Percentiles rank a stretch among this genome's conserved stretches.
These are phyloP conservation scores for Blastobotrys capitulatus DNA, from an alignment of 1,139 yeast genomes.

Conservation along the genomic window DNA sequence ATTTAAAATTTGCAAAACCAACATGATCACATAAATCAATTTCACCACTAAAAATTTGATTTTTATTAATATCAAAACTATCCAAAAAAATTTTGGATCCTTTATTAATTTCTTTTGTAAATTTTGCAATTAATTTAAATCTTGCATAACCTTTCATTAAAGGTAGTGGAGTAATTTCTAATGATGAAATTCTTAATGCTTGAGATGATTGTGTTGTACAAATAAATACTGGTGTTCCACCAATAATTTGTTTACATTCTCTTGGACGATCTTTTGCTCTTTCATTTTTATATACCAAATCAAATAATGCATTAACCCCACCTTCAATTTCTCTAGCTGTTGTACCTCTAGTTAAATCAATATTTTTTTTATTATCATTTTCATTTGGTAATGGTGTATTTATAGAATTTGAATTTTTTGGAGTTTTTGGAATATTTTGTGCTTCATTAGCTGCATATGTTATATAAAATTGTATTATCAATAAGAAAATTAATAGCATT, in stretches of 20 bases:
- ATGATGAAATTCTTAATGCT: slow-evolving; percentile 7
- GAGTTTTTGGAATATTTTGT: background rate
- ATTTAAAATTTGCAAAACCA: slow-evolving; percentile 23
- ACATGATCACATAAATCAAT: slow-evolving; percentile 27
- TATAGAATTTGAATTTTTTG: too few relatives aligned
- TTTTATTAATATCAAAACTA: slow-evolving; percentile 19
- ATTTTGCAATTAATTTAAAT: slow-evolving; percentile 22
- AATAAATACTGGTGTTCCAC: slow-evolving; percentile 4
- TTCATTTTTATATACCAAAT: slow-evolving; percentile 8
- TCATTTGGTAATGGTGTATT: background rate
- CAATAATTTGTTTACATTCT: slow-evolving; percentile 1
- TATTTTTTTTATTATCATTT: background rate
- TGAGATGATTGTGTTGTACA: slow-evolving; percentile 1
- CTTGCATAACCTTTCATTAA: slow-evolving; percentile 26
- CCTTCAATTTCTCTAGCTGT: slow-evolving; percentile 1
- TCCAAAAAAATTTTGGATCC: slow-evolving; percentile 23
- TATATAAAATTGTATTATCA: background rate
- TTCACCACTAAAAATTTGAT: slow-evolving; percentile 21
- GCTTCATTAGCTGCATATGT: background rate
- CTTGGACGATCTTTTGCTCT: slow-evolving; percentile 5
- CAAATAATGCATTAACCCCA: slow-evolving; percentile 1
- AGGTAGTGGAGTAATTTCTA: slow-evolving; percentile 25
- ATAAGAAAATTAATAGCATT: background rate
- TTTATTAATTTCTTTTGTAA: slow-evolving; percentile 21
- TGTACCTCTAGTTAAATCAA: background rate